A percentile compares a stretch with the other conserved stretches of the same genome.
phyloP scores from a whole-genome alignment of 2,329 filamentous ascomycete species.

The Trichophaea hybrida region DNA sequence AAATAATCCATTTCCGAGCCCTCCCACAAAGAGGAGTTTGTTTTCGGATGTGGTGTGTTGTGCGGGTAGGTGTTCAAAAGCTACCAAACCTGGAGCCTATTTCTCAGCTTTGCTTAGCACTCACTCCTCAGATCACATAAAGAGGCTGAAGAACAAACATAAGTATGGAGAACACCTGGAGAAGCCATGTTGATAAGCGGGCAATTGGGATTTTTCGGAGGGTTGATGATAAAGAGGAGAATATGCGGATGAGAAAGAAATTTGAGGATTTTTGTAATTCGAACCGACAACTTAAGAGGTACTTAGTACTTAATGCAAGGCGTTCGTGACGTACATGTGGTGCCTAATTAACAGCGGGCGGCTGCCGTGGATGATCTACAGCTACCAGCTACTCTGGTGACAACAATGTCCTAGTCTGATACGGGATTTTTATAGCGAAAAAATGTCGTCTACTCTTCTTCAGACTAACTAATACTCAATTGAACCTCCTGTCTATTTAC shows the following conservation, averaged over 20 bases:
- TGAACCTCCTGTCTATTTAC: no score
- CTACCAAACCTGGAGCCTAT: constrained; percentile 1
- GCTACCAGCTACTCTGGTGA: no score
- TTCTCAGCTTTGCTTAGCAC: background rate
- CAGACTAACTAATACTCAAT: no score
- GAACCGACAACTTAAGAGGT: no score
- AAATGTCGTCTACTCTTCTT: no score
- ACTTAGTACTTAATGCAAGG: no score
- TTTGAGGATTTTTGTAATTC: no score
- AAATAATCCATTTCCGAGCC: constrained; percentile 54
- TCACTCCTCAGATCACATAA: background rate
- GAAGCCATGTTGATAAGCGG: background rate
- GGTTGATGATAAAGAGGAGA: background rate
- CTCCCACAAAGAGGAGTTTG: constrained; percentile 55
- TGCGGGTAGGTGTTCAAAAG: constrained; percentile 7
- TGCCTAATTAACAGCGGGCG: no score
- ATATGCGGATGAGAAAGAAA: background rate
- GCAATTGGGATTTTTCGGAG: background rate
- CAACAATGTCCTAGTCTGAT: no score
- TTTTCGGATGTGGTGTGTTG: constrained; percentile 32
- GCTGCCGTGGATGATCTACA: no score
- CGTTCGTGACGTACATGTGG: no score
- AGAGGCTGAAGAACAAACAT: background rate
- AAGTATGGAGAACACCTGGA: background rate
- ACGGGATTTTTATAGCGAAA: no score